Conservation (phyloP, 2,329 filamentous ascomycete genomes). For the Cadophora sp. region DNA sequence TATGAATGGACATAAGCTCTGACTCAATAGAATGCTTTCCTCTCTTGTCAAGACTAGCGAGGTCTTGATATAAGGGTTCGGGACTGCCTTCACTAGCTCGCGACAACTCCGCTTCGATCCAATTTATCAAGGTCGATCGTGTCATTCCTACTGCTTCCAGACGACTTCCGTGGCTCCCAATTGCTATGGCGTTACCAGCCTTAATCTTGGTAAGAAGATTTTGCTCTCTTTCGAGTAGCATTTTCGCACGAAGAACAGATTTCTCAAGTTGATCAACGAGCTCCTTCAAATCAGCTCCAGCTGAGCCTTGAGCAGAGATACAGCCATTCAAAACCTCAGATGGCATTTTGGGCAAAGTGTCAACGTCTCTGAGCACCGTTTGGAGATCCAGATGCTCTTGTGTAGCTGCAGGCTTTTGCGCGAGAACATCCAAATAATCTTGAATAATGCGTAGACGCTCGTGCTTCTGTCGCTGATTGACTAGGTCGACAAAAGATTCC, state of each 20-base stretch:
- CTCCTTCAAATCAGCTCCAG: constrained; percentile 52
- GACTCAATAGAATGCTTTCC: constrained; percentile 35
- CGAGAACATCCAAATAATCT: constrained; percentile 57
- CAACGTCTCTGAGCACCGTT: constrained; percentile 34
- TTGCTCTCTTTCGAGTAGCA: constrained; percentile 63
- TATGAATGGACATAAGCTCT: constrained; percentile 49
- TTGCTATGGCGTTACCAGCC: constrained; percentile 12
- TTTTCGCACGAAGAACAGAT: constrained; percentile 62
- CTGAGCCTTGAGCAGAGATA: constrained; percentile 34
- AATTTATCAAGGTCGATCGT: constrained; percentile 65
- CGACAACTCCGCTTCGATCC: constrained; percentile 68
- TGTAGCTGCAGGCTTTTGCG: constrained; percentile 58
- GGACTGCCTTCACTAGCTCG: constrained; percentile 52
- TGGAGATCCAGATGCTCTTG: constrained; percentile 54
- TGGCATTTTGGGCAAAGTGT: constrained; percentile 39
- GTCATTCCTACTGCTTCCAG: constrained; percentile 61
- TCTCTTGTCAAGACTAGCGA: constrained; percentile 26
- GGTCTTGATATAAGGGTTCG: constrained; percentile 39
- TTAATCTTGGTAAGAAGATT: constrained; percentile 56
- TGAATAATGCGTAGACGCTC: constrained; percentile 58
- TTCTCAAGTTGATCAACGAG: constrained; percentile 62
- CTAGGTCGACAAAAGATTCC: constrained; percentile 57
- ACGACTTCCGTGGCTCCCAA: constrained; percentile 22
- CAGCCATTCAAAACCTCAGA: constrained; percentile 36
- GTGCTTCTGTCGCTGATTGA: constrained; percentile 59